Conservation (phyloP, 306 rosid species). For the Alnus rubra region DNA sequence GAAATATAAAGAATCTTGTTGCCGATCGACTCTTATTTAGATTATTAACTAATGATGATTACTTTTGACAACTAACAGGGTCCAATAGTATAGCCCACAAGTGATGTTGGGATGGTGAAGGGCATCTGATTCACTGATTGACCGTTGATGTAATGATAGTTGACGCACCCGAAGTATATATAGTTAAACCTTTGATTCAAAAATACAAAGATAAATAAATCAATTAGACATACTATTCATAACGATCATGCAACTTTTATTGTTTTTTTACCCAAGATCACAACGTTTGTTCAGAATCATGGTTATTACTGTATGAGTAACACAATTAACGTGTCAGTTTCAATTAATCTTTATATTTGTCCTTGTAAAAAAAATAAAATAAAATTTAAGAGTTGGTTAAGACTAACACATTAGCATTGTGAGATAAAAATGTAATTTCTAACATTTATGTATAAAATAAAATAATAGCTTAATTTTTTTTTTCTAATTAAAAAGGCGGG, state of each 20-base stretch:
- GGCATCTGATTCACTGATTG: slow-evolving; percentile 12
- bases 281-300: not conserved
- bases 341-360: no score
- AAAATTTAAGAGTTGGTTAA: no score
- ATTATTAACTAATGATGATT: slow-evolving; percentile 28
- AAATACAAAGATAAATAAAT: not conserved
- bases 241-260: no score
- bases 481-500: no score
- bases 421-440: no score
- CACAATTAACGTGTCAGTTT: no score
- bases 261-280: not conserved
- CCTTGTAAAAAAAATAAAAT: no score
- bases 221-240: no score
- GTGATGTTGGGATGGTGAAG: slow-evolving; percentile 27
- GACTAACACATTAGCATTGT: no score
- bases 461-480: no score
- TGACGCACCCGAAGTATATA: slow-evolving; percentile 3
- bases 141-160: slow-evolving; percentile 19
- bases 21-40: slow-evolving; percentile 27
- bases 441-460: no score
- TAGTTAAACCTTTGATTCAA: not conserved
- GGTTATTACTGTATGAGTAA: not conserved
- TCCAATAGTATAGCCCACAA: slow-evolving; percentile 13
- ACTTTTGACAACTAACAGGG: slow-evolving; percentile 26
- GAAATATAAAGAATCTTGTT: not conserved